Conservation (phyloP, 2,329 filamentous ascomycete species). For the Madurella fahalii region DNA sequence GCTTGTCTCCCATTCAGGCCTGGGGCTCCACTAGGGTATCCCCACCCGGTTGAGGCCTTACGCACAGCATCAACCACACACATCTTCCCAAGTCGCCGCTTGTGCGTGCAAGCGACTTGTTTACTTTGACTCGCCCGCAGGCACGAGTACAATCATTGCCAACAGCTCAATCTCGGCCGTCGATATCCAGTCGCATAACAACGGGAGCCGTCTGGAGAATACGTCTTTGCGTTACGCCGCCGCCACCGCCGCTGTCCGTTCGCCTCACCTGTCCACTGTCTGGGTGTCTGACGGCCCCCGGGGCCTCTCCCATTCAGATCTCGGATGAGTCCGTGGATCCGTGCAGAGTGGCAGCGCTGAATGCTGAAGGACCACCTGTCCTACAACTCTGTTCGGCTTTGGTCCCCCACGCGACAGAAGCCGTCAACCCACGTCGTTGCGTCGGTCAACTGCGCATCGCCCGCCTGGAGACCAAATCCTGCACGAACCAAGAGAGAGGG, state of each 20-base stretch:
- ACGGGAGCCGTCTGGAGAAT: too few species aligned
- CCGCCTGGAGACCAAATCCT: neutral
- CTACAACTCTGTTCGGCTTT: conserved; percentile 10
- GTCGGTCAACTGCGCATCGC: neutral
- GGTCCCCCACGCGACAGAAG: conserved; percentile 2
- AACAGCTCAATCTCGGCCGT: neutral
- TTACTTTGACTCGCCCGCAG: conserved; percentile 18
- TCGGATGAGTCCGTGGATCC: conserved; percentile 14
- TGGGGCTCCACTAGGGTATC: conserved; percentile 17
- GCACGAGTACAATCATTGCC: neutral
- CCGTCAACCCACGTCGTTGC: neutral
- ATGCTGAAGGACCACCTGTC: conserved; percentile 5
- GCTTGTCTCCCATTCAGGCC: conserved; percentile 2
- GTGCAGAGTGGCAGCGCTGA: conserved; percentile 18
- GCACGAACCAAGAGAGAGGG: neutral
- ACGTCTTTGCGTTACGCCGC: neutral
- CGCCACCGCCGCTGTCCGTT: conserved; percentile 6
- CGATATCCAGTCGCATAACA: too few species aligned
- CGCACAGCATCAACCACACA: conserved; percentile 23
- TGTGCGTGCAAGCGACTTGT: conserved; percentile 20
- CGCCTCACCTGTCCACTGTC: conserved; percentile 4
- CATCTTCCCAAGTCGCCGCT: conserved; percentile 21
- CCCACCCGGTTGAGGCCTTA: conserved; percentile 26
- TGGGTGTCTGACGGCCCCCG: neutral
- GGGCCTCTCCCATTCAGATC: conserved; percentile 14